phyloP scores from a whole-genome alignment of 2,329 filamentous ascomycete species.

The Allantophomopsis lycopodina region DNA sequence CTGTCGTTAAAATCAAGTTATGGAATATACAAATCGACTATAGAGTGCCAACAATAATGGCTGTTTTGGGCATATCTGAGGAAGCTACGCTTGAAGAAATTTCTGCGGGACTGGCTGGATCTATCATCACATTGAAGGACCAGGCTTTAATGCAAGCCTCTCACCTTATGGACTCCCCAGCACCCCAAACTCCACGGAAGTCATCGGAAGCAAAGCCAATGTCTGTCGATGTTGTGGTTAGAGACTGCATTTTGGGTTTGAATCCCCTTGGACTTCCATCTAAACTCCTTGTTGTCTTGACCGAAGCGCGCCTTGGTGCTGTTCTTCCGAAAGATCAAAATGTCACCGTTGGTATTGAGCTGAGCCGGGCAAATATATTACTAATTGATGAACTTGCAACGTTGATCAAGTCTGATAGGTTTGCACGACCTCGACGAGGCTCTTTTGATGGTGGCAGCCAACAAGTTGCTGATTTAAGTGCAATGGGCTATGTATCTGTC shows the following conservation, averaged over 20 bases:
- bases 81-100: conserved; percentile 59
- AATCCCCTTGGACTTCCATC: conserved; percentile 66
- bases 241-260: conserved; percentile 71
- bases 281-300: conserved; percentile 67
- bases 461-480: conserved; percentile 42
- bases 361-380: conserved; percentile 72
- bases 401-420: conserved; percentile 9
- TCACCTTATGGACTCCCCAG: conserved; percentile 3
- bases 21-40: conserved; percentile 83
- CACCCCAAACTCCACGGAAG: conserved; percentile 6
- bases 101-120: conserved; percentile 62
- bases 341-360: conserved; percentile 47
- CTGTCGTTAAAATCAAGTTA: conserved; percentile 75
- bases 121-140: conserved; percentile 64
- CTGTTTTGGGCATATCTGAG: conserved; percentile 56
- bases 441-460: conserved; percentile 18
- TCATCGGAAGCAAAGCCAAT: conserved; percentile 36
- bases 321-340: conserved; percentile 50
- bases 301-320: conserved; percentile 61
- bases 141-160: conserved; percentile 33
- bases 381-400: conserved; percentile 62
- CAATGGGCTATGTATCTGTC: conserved; percentile 70
- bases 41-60: conserved; percentile 69
- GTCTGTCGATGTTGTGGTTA: conserved; percentile 59
- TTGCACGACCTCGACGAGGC: conserved; percentile 1